Evolutionary conservation across 495 filamentous ascomycete genomes (phyloP), one percentile per base, ranked within the genome.

Genomic region (Aspergillus heteromorphus): DNA sequence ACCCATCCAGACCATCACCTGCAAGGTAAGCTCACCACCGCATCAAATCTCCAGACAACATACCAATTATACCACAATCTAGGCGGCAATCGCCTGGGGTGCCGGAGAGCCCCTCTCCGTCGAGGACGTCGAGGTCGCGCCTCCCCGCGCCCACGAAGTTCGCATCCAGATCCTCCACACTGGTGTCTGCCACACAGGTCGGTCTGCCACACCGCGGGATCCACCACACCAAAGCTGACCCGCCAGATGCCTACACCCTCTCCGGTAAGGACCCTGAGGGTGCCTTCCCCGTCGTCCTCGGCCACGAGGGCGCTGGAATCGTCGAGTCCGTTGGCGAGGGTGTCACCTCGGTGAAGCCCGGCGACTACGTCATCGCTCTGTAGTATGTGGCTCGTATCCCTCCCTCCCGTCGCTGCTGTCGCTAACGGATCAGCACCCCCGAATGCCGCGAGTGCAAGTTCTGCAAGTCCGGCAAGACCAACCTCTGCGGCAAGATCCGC

Each of bases 381-480:
- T 98, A 98, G 89, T 93, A 86, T 14, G 69, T 63, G 21, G n/a
- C n/a, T n/a, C n/a, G n/a, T n/a, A n/a, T n/a, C 21, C 13, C 29
- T 55, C 49, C 16, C 45, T 34, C 9, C 20, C 16, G 18, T 40
- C 23, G 55, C 21, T 2, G 10, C 10, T 20, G n/a, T 9, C 34
- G 42, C 42, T 47, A 47, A 47, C 11, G 13, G 20, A 3, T 29
- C 63, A 95, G 89, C 79, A 97, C 91, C 21, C 95, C 93, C 54
- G 93, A 98, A 78, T 98, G 93, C 79, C 73, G 78, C 48, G 91
- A 97, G 69, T 98, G 93, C 85, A 98, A 98, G 75, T 97, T 98
- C 84, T 98, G 93, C 86, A 88, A 86, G 71, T 97, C 92, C 49
- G 91, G 91, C 77, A 98, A 98, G 85, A 98, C 93, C 62, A 98